Percentiles rank a stretch among this genome's conserved stretches.
phyloP scores from a whole-genome alignment of 2,329 filamentous ascomycete species.

The Alternaria viburni region DNA sequence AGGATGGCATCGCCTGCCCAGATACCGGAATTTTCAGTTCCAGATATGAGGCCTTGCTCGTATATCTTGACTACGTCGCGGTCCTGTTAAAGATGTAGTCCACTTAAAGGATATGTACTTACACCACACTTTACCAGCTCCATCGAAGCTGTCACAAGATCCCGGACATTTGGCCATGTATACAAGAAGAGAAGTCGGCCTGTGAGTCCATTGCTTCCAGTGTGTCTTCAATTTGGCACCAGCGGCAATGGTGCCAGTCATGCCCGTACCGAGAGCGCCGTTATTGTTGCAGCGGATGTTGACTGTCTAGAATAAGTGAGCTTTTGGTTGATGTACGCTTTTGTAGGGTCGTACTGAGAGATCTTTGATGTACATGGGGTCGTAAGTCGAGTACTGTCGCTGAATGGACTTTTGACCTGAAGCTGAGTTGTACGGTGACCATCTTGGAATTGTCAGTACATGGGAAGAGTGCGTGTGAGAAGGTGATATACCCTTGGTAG shows the following conservation, averaged over 20 bases:
- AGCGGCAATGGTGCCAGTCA: conserved; percentile 55
- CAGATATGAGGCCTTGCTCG: conserved; percentile 58
- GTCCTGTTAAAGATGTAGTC: conserved; percentile 24
- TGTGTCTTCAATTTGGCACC: conserved; percentile 58
- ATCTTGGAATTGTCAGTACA: conserved; percentile 17
- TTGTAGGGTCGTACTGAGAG: conserved; percentile 25
- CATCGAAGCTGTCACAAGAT: conserved; percentile 56
- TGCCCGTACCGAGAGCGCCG: conserved; percentile 34
- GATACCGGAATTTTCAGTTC: conserved; percentile 52
- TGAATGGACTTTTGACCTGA: conserved; percentile 36
- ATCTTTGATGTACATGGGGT: conserved; percentile 35
- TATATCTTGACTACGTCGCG: conserved; percentile 59
- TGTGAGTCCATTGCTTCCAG: conserved; percentile 65
- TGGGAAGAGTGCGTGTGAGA: neutral
- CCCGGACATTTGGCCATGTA: conserved; percentile 59
- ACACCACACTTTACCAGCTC: conserved; percentile 58
- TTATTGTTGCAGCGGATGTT: conserved; percentile 45
- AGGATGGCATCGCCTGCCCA: conserved; percentile 59
- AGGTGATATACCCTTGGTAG: conserved; percentile 31
- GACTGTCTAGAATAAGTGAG: conserved; percentile 21
- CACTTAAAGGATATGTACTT: neutral
- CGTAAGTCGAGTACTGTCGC: conserved; percentile 35
- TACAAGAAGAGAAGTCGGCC: conserved; percentile 62
- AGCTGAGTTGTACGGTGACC: conserved; percentile 37
- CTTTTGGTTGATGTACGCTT: neutral